Percentiles rank a stretch among this genome's conserved stretches.
phyloP scores from a whole-genome alignment of 2,329 filamentous ascomycete species.

The Rhynchosporium secalis region DNA sequence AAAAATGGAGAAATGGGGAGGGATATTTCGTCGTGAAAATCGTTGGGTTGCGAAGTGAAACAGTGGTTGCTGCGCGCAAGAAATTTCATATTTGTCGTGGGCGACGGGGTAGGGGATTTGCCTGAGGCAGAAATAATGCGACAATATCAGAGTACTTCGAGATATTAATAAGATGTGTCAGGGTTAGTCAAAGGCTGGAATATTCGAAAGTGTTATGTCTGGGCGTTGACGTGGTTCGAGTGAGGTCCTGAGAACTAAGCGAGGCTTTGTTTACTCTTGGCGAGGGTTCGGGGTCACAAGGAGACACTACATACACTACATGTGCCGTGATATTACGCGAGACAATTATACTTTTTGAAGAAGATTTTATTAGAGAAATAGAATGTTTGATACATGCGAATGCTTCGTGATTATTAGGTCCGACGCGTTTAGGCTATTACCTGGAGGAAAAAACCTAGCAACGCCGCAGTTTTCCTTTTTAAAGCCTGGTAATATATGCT shows the following conservation, averaged over 20 bases:
- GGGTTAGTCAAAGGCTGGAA: background rate
- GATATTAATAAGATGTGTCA: background rate
- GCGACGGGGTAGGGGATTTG: background rate
- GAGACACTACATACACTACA: background rate
- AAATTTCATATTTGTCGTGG: background rate
- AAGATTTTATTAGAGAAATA: too few species aligned
- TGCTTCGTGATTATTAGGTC: too few species aligned
- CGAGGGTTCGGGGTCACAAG: background rate
- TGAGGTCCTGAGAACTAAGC: background rate
- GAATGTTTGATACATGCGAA: too few species aligned
- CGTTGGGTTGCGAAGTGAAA: too few species aligned
- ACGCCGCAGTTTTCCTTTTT: too few species aligned
- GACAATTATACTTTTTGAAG: too few species aligned
- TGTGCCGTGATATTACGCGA: background rate
- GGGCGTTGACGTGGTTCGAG: background rate
- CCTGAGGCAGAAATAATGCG: background rate
- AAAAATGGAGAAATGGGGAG: too few species aligned
- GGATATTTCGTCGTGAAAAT: too few species aligned
- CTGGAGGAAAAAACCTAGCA: too few species aligned
- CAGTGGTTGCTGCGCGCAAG: too few species aligned
- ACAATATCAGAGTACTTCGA: background rate
- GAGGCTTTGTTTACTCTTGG: background rate
- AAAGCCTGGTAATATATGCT: too few species aligned
- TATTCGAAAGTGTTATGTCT: background rate
- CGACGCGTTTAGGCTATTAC: too few species aligned